phyloP scores from a whole-genome alignment of 2,329 filamentous ascomycete species.

The Pyricularia pennisetigena region DNA sequence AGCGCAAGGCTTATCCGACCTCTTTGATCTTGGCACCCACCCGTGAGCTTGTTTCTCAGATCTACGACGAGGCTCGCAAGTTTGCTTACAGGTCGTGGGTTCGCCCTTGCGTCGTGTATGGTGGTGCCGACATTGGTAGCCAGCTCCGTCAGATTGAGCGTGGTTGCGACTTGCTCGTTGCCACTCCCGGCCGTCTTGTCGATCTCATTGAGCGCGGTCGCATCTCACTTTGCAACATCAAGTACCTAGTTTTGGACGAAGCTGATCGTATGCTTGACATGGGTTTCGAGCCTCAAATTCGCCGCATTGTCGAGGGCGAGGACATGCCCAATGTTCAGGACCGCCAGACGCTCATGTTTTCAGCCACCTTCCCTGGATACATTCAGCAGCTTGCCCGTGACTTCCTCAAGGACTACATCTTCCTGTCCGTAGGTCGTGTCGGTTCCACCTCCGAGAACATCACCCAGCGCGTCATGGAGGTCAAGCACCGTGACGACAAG shows the following conservation, averaged over 20 bases:
- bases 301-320: slow-evolving; percentile 94
- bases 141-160: slow-evolving; percentile 97
- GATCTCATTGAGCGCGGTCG: slow-evolving; percentile 97
- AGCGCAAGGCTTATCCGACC: slow-evolving; percentile 96
- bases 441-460: slow-evolving; percentile 99
- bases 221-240: slow-evolving; percentile 97
- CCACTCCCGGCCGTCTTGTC: slow-evolving; percentile 92
- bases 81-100: slow-evolving; percentile 99
- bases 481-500: slow-evolving; percentile 86
- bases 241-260: slow-evolving; percentile 97
- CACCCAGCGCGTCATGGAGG: slow-evolving; percentile 94
- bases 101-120: slow-evolving; percentile 94
- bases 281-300: slow-evolving; percentile 99
- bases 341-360: slow-evolving; percentile 99
- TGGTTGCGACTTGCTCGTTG: slow-evolving; percentile 92
- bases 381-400: slow-evolving; percentile 98
- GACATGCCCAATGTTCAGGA: slow-evolving; percentile 81
- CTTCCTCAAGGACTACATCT: slow-evolving; percentile 98
- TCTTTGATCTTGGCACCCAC: slow-evolving; percentile 93
- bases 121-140: slow-evolving; percentile 96
- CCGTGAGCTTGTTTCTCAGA: slow-evolving; percentile 97
- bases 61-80: slow-evolving; percentile 95
- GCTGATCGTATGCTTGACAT: slow-evolving; percentile 99
- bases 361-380: slow-evolving; percentile 95
- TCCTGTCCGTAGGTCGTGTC: slow-evolving; percentile 96